phyloP scores from a whole-genome alignment of 2,329 filamentous ascomycete genomes.

The Diplocarpon mali region DNA sequence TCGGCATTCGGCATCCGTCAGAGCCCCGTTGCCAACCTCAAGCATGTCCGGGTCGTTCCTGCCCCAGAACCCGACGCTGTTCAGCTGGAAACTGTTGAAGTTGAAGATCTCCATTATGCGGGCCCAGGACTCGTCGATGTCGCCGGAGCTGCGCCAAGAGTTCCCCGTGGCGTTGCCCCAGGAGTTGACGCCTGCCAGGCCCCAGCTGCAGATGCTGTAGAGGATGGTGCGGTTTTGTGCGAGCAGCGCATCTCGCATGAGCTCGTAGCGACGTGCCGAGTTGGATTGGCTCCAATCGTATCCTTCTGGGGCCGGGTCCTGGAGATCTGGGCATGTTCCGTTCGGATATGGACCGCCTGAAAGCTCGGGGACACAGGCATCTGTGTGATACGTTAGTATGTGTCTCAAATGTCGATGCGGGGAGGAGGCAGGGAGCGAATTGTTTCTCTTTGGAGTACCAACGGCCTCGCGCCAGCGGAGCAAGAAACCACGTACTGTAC shows the following conservation, averaged over 20 bases:
- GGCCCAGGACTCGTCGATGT: conserved; percentile 31
- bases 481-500: conserved; percentile 18
- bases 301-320: conserved; percentile 31
- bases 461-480: too few relatives aligned
- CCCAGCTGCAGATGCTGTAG: conserved; percentile 44
- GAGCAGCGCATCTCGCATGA: conserved; percentile 42
- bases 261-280: conserved; percentile 32
- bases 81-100: conserved; percentile 27
- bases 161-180: conserved; percentile 40
- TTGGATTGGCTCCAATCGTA: conserved; percentile 40
- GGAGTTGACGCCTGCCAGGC: conserved; percentile 35
- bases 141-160: conserved; percentile 35
- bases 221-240: conserved; percentile 35
- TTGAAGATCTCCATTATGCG: conserved; percentile 28
- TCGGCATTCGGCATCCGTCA: conserved; percentile 26
- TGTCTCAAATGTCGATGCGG: too few relatives aligned
- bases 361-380: conserved; percentile 31
- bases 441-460: too few relatives aligned
- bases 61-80: conserved; percentile 29
- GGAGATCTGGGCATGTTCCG: conserved; percentile 30
- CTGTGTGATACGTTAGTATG: too few relatives aligned
- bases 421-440: too few relatives aligned
- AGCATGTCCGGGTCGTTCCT: conserved; percentile 26
- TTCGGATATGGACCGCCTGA: conserved; percentile 25
- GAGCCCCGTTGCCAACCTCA: conserved; percentile 27